These are phyloP conservation scores for Chlorella sp. DNA, from an alignment of 139 green algal genomes.

Conservation along the genomic window DNA sequence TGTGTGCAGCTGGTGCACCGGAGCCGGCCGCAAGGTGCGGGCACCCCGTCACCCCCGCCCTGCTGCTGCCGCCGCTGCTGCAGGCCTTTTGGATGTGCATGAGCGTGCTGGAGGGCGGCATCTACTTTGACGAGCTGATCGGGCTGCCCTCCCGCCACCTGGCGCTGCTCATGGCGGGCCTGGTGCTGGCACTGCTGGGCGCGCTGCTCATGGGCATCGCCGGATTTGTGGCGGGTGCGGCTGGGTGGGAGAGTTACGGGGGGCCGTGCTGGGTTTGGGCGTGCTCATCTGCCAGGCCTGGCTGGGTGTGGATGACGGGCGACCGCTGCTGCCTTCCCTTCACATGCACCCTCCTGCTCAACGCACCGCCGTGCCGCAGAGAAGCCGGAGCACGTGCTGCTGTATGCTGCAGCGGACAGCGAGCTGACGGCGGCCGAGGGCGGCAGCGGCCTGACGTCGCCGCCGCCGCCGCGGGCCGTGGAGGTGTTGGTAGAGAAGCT, in stretches of 20 bases:
- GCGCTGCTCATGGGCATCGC: constrained; percentile 46
- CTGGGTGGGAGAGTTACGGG: too few relatives aligned
- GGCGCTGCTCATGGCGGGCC: constrained; percentile 30
- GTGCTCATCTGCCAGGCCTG: too few relatives aligned
- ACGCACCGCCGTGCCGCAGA: not conserved
- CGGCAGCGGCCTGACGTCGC: not conserved
- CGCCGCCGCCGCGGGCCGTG: not conserved
- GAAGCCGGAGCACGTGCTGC: constrained; percentile 33
- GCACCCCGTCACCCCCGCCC: not conserved
- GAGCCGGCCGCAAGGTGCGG: too few relatives aligned
- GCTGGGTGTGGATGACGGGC: not conserved
- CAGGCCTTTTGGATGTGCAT: constrained; percentile 66
- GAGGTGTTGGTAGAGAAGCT: constrained; percentile 13
- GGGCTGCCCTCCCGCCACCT: constrained; percentile 29
- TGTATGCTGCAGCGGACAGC: constrained; percentile 2
- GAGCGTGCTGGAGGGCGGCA: constrained; percentile 53
- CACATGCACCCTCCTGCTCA: not conserved
- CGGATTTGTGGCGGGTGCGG: constrained; percentile 16
- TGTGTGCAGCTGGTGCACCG: too few relatives aligned
- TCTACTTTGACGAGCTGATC: constrained; percentile 62
- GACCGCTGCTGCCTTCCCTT: not conserved
- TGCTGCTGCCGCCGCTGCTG: too few relatives aligned
- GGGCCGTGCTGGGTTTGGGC: too few relatives aligned
- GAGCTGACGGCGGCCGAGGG: constrained; percentile 4
- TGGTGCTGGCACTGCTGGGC: constrained; percentile 42